These are phyloP conservation scores for Fraxinus baroniana DNA, from an alignment of 305 asterid species.

Conservation along the genomic window DNA sequence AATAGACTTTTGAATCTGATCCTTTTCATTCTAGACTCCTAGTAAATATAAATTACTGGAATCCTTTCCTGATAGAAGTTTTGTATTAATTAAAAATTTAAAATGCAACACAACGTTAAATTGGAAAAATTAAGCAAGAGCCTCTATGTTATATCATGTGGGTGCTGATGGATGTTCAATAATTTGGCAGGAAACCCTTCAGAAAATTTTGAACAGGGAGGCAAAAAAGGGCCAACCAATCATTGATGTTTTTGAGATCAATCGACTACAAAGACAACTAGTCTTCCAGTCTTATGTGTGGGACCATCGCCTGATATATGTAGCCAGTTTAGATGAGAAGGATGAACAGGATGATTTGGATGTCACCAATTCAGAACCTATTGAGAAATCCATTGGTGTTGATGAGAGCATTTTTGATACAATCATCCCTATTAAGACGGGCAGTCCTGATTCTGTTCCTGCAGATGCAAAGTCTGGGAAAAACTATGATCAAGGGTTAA, in stretches of 20 bases:
- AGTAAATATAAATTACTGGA: not conserved
- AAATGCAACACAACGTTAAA: not conserved
- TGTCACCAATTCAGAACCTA: slow-evolving; percentile 35
- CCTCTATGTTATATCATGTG: not conserved
- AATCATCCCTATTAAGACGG: slow-evolving; percentile 33
- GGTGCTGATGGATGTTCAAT: slow-evolving; percentile 22
- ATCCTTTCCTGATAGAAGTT: not conserved
- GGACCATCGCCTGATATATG: slow-evolving; percentile 79
- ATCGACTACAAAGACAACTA: slow-evolving; percentile 71
- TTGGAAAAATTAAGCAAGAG: not conserved
- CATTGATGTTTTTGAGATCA: slow-evolving; percentile 80
- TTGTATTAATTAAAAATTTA: not conserved
- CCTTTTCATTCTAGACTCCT: not conserved
- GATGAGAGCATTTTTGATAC: slow-evolving; percentile 37
- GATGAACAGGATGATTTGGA: slow-evolving; percentile 34
- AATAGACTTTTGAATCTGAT: not conserved
- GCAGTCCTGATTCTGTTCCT: slow-evolving; percentile 30
- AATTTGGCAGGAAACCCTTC: slow-evolving; percentile 61
- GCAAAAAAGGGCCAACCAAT: slow-evolving; percentile 56
- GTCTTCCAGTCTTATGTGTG: slow-evolving; percentile 81
- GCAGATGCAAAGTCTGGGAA: slow-evolving; percentile 39
- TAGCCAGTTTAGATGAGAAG: slow-evolving; percentile 48
- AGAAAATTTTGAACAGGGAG: slow-evolving; percentile 59
- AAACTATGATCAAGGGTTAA: slow-evolving; percentile 32
- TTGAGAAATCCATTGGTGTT: slow-evolving; percentile 34